These are phyloP conservation scores for Grammothele lineata DNA, from an alignment of 768 basidiomycete genomes.

Conservation along the genomic window DNA sequence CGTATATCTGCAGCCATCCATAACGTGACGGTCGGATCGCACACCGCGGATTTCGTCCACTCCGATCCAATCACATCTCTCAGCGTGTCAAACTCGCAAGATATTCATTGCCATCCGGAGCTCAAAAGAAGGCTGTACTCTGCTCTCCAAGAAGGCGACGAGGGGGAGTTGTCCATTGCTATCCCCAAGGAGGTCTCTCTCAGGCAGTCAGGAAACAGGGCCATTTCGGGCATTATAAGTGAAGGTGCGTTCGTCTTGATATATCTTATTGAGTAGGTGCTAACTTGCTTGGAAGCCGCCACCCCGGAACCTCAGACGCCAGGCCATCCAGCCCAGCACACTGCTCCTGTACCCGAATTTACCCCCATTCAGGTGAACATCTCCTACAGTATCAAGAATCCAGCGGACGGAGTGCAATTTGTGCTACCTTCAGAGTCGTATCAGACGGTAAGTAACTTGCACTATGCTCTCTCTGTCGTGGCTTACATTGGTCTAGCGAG, in stretches of 20 bases:
- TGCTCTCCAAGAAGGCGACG: slow-evolving; percentile 85
- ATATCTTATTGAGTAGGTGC: neutral
- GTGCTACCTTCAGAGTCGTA: slow-evolving; percentile 77
- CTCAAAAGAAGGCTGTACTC: slow-evolving; percentile 90
- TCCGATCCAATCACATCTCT: slow-evolving; percentile 70
- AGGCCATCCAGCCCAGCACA: slow-evolving; percentile 30
- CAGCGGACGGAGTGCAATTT: slow-evolving; percentile 82
- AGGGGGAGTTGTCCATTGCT: slow-evolving; percentile 90
- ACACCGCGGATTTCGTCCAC: slow-evolving; percentile 73
- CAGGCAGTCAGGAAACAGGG: slow-evolving; percentile 49
- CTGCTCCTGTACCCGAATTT: slow-evolving; percentile 54
- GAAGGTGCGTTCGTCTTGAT: slow-evolving; percentile 44
- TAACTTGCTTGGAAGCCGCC: slow-evolving; percentile 49
- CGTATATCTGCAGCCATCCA: slow-evolving; percentile 53
- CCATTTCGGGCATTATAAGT: slow-evolving; percentile 41
- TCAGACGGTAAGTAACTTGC: slow-evolving; percentile 62
- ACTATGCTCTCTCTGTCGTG: neutral
- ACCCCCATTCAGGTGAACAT: slow-evolving; percentile 73
- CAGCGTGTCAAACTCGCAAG: slow-evolving; percentile 59
- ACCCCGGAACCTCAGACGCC: slow-evolving; percentile 85
- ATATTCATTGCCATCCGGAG: slow-evolving; percentile 88
- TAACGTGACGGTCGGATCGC: slow-evolving; percentile 66
- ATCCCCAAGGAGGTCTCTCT: slow-evolving; percentile 71
- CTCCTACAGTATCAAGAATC: slow-evolving; percentile 77
- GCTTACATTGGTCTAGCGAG: slow-evolving; percentile 49